These are phyloP conservation scores for Vachellia collinsii DNA, from an alignment of 306 rosid species.

Conservation along the genomic window DNA sequence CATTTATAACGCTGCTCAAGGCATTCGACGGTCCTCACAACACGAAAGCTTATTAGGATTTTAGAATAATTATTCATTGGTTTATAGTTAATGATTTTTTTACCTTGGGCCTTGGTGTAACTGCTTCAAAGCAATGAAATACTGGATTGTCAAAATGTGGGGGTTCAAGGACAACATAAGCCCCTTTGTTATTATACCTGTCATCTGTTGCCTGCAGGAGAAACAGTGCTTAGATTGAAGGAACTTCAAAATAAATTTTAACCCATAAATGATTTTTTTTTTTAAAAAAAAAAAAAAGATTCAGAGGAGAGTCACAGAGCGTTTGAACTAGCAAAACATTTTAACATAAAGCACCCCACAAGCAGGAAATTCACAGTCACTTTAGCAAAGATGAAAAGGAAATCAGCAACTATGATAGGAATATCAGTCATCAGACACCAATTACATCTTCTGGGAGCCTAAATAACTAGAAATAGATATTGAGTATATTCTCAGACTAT, in stretches of 20 bases:
- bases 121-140: conserved; percentile 73
- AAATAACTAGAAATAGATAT: background rate
- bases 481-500: background rate
- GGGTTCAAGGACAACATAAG: conserved; percentile 75
- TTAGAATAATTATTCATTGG: conserved; percentile 3
- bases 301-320: background rate
- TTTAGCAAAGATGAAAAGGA: background rate
- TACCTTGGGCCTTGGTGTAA: conserved; percentile 87
- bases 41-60: background rate
- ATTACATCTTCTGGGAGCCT: background rate
- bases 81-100: background rate
- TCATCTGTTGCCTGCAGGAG: conserved; percentile 63
- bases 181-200: conserved; percentile 81
- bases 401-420: background rate
- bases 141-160: conserved; percentile 76
- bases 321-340: background rate
- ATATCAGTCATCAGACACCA: background rate
- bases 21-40: conserved; percentile 1
- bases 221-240: conserved; percentile 17
- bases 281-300: background rate
- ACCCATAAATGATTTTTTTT: background rate
- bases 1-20: background rate
- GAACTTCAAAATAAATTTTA: conserved; percentile 4
- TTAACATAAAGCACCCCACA: background rate
- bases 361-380: conserved; percentile 2